phyloP scores from a whole-genome alignment of 1,139 yeast genomes.

The Yamadazyma trypodendri region DNA sequence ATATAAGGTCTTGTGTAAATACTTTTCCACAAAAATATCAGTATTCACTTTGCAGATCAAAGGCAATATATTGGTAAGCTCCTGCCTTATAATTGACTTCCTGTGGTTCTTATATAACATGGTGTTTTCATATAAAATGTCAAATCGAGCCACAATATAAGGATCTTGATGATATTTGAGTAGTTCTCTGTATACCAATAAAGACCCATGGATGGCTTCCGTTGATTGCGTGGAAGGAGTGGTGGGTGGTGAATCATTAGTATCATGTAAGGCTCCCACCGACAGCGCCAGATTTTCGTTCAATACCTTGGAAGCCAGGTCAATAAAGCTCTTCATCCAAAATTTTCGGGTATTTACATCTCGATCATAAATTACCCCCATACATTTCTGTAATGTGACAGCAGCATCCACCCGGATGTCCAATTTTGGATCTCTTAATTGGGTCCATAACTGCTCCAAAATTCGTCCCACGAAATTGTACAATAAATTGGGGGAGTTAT shows the following conservation, averaged over 20 bases:
- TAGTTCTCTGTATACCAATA: constrained; percentile 79
- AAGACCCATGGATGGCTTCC: constrained; percentile 82
- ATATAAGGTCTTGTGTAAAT: constrained; percentile 75
- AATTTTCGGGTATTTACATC: constrained; percentile 68
- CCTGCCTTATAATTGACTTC: constrained; percentile 72
- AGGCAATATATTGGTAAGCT: constrained; percentile 80
- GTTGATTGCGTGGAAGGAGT: constrained; percentile 29
- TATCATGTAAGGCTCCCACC: constrained; percentile 3
- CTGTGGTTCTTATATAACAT: constrained; percentile 77
- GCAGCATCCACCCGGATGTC: constrained; percentile 84
- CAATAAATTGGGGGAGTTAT: constrained; percentile 81
- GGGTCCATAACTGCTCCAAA: constrained; percentile 83
- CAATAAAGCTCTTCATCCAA: constrained; percentile 74
- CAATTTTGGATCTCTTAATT: constrained; percentile 74
- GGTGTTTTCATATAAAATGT: constrained; percentile 74
- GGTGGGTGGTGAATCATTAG: constrained; percentile 3
- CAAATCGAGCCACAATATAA: constrained; percentile 52
- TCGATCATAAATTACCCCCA: constrained; percentile 74
- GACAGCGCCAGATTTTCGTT: constrained; percentile 21
- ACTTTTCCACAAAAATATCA: constrained; percentile 72
- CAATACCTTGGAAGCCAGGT: constrained; percentile 48
- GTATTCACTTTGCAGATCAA: constrained; percentile 78
- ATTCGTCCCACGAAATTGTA: constrained; percentile 78
- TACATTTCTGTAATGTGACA: constrained; percentile 71
- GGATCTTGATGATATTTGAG: constrained; percentile 66